phyloP scores from a whole-genome alignment of 345 rosid species.

The Lumnitzera littorea region DNA sequence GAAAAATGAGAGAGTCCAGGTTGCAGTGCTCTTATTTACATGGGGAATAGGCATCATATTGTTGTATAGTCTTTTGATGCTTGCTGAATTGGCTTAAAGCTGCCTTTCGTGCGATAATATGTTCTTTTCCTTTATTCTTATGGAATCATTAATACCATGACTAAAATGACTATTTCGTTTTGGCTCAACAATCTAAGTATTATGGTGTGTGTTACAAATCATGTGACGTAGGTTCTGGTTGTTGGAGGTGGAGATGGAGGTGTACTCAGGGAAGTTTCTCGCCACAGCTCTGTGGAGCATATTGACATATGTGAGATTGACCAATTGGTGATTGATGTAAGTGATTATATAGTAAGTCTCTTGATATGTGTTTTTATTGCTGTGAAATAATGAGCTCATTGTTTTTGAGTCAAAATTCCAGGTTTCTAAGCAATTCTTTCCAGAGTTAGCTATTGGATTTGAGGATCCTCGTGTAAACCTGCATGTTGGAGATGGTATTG shows the following conservation, averaged over 20 bases:
- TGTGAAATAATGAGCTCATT: neutral
- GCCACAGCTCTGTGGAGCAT: constrained; percentile 76
- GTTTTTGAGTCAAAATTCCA: constrained; percentile 15
- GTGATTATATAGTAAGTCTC: constrained; percentile 13
- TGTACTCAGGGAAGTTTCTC: constrained; percentile 85
- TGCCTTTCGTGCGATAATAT: no score
- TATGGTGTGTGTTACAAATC: no score
- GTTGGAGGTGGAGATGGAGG: constrained; percentile 99
- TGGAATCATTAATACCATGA: no score
- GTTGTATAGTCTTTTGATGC: no score
- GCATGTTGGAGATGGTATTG: constrained; percentile 93
- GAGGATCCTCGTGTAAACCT: constrained; percentile 90
- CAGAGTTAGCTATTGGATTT: constrained; percentile 78
- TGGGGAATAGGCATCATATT: no score
- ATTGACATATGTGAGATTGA: constrained; percentile 98
- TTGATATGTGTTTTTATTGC: neutral
- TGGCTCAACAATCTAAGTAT: no score
- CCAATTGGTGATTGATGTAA: constrained; percentile 93
- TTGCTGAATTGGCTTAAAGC: no score
- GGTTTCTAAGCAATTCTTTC: constrained; percentile 82
- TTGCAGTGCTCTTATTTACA: no score
- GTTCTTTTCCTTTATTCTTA: no score
- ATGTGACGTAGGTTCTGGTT: constrained; percentile 63
- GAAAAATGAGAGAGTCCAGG: no score
- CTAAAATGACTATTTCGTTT: no score